Evolutionary conservation across 805 yeast genomes (phyloP), one percentile per base, ranked within the genome.

Genomic region (Ogataea glucozyma): DNA sequence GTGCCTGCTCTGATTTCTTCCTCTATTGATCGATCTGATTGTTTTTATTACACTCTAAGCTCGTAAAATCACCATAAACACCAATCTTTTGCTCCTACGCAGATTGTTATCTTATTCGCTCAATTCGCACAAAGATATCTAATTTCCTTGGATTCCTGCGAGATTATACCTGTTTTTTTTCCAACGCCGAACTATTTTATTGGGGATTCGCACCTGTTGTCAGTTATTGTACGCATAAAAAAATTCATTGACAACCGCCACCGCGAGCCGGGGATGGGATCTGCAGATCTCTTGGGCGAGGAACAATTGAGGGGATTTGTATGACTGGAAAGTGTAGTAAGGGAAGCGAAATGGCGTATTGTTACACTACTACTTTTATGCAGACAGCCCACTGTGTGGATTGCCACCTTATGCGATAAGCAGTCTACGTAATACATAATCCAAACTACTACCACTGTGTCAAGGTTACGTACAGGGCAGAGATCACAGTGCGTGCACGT

Each of bases 241-340:
- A 14, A 34, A 34, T 16, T 23, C 24, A 32, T 21, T 32, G n/a
- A 14, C 38, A 34, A 23, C 38, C 38, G 38, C 38, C 38, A 17
- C 38, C 27, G 27, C 38, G 21, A 13, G 38, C 38, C 38, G 27
- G 38, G 38, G 38, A 27, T 34, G 30, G 27, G 38, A 34, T 34
- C 38, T 34, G 38, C 38, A 34, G 38, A 34, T 34, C 38, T 34
- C 30, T 27, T 10, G 26, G 19, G 38, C 38, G 30, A 16, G 35
- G 5, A 30, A 19, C 6, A 10, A 22, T 6, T 22, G 18, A n/a
- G n/a, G n/a, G n/a, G n/a, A n/a, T n/a, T n/a, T n/a, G n/a, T n/a
- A n/a, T n/a, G n/a, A n/a, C 26, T 22, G 26, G 26, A 22, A 22
- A 22, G 10, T n/a, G n/a, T n/a, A n/a, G n/a, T n/a, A n/a, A n/a